These are phyloP conservation scores for Penicillium roqueforti DNA, from an alignment of 495 filamentous ascomycete genomes.

Conservation along the genomic window DNA sequence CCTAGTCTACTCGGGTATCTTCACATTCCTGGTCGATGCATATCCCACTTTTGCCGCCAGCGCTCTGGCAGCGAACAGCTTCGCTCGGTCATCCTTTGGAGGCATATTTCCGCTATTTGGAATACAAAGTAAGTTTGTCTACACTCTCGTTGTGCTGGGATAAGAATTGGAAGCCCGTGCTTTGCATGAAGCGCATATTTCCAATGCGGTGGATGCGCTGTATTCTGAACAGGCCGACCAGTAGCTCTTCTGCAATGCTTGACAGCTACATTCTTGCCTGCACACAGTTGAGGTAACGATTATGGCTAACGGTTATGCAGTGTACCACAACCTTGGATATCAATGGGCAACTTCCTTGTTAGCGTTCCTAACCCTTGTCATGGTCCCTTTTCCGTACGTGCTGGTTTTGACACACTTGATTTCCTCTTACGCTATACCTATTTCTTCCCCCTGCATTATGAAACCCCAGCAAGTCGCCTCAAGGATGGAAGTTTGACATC, in stretches of 20 bases:
- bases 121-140: slow-evolving; percentile 55
- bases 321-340: slow-evolving; percentile 64
- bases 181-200: slow-evolving; percentile 11
- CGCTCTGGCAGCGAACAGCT: slow-evolving; percentile 83
- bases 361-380: slow-evolving; percentile 62
- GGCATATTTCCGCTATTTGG: slow-evolving; percentile 73
- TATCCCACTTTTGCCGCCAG: slow-evolving; percentile 87
- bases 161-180: slow-evolving; percentile 11
- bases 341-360: slow-evolving; percentile 70
- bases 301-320: slow-evolving; percentile 35
- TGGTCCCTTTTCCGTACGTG: slow-evolving; percentile 66
- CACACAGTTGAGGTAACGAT: slow-evolving; percentile 9
- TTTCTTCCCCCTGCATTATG: slow-evolving; percentile 17
- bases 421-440: slow-evolving; percentile 11
- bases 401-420: background rate
- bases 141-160: slow-evolving; percentile 3
- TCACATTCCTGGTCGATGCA: slow-evolving; percentile 93
- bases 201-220: slow-evolving; percentile 10
- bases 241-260: background rate
- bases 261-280: background rate
- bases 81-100: slow-evolving; percentile 77
- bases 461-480: background rate
- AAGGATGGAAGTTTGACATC: slow-evolving; percentile 1
- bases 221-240: slow-evolving; percentile 9
- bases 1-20: slow-evolving; percentile 78